These are phyloP conservation scores for Beauveria pseudobassiana DNA, from an alignment of 2,329 filamentous ascomycete genomes.

Conservation along the genomic window DNA sequence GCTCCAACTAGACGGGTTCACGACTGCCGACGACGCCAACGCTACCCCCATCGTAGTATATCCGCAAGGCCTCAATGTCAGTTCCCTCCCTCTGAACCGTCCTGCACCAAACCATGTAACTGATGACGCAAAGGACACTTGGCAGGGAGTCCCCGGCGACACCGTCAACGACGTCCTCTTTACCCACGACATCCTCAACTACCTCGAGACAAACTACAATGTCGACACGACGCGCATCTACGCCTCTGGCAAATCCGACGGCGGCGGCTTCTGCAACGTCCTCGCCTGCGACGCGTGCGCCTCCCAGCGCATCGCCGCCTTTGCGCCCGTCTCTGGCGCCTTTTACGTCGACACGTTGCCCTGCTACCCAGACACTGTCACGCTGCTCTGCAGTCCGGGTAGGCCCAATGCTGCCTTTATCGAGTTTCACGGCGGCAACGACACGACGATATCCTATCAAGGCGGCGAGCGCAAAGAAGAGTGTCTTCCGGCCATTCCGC, in stretches of 20 bases:
- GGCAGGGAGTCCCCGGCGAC: conserved; percentile 29
- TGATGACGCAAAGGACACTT: conserved; percentile 14
- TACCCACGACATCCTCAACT: conserved; percentile 30
- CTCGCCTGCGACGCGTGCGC: conserved; percentile 30
- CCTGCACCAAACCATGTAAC: background rate
- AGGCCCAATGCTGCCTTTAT: conserved; percentile 33
- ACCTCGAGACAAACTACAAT: conserved; percentile 26
- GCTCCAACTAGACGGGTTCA: conserved; percentile 30
- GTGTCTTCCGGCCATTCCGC: conserved; percentile 34
- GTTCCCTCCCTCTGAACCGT: conserved; percentile 18
- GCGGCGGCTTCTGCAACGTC: conserved; percentile 32
- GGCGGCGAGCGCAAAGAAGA: conserved; percentile 34
- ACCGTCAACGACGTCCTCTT: conserved; percentile 35
- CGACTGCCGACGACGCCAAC: conserved; percentile 27
- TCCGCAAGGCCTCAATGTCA: conserved; percentile 33
- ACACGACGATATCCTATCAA: conserved; percentile 36
- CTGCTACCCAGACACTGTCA: conserved; percentile 27
- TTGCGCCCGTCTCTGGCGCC: conserved; percentile 31
- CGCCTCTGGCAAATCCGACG: conserved; percentile 33
- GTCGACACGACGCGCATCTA: conserved; percentile 31
- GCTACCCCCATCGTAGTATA: conserved; percentile 31
- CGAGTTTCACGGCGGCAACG: conserved; percentile 40
- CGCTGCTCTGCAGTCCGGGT: conserved; percentile 29
- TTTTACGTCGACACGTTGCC: conserved; percentile 29
- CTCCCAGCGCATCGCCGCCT: conserved; percentile 29